These are phyloP conservation scores for Phaeomoniella chlamydospora DNA, from an alignment of 2,329 filamentous ascomycete genomes.

Conservation along the genomic window DNA sequence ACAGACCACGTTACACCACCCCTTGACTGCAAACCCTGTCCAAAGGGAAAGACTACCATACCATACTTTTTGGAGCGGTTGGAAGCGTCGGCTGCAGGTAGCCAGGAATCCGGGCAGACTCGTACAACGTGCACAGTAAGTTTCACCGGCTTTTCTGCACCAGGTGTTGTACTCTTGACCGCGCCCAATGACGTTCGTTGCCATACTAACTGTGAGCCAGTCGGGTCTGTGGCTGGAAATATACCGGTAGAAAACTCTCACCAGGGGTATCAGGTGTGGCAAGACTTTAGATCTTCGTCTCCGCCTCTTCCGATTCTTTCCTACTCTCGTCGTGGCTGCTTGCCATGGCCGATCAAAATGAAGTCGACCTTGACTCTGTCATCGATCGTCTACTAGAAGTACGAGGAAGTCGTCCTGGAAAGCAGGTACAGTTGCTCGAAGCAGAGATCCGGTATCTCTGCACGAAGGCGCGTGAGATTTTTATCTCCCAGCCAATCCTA, in stretches of 20 bases:
- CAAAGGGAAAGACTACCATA: not conserved
- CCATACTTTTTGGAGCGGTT: not conserved
- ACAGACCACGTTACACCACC: not conserved
- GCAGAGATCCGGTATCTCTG: constrained; percentile 93
- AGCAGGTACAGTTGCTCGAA: constrained; percentile 95
- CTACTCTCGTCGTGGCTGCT: constrained; percentile 7
- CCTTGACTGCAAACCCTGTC: not conserved
- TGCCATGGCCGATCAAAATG: constrained; percentile 63
- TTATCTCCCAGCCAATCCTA: constrained; percentile 97
- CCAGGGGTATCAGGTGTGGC: too few relatives aligned
- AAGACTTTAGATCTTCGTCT: too few relatives aligned
- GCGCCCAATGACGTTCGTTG: too few relatives aligned
- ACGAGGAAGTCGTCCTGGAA: constrained; percentile 90
- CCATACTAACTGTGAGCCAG: too few relatives aligned
- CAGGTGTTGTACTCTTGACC: not conserved
- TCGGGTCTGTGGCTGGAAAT: too few relatives aligned
- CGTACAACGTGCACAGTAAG: not conserved
- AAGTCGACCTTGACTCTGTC: constrained; percentile 98
- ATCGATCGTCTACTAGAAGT: constrained; percentile 97
- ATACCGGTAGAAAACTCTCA: too few relatives aligned
- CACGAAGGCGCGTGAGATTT: constrained; percentile 97
- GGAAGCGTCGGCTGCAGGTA: not conserved
- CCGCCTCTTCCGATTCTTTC: not conserved
- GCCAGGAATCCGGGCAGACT: too few relatives aligned
- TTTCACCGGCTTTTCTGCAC: not conserved